phyloP scores from a whole-genome alignment of 164 flowering plant genomes.

The grape (Vitis vinifera) region ASM3070453v1 NC_081818.1:2773501-2774000 shows the following conservation, averaged over 20 bases:
- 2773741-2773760: no score
- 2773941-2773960: slow-evolving; percentile 42
- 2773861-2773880: neutral
- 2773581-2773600: neutral
- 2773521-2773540: no score
- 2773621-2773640: neutral
- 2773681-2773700: neutral
- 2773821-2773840: no score
- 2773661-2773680: neutral
- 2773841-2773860: no score
- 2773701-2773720: no score
- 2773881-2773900: neutral
- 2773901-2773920: neutral
- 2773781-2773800: no score
- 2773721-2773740: no score
- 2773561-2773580: no score
- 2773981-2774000: slow-evolving; percentile 86
- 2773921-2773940: neutral
- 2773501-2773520: no score
- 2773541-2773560: no score
- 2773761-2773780: no score
- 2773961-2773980: slow-evolving; percentile 84
- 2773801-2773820: no score
- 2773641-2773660: neutral
- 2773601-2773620: neutral